phyloP scores from a whole-genome alignment of 2,329 filamentous ascomycete species.

The Talaromyces sp. region DNA sequence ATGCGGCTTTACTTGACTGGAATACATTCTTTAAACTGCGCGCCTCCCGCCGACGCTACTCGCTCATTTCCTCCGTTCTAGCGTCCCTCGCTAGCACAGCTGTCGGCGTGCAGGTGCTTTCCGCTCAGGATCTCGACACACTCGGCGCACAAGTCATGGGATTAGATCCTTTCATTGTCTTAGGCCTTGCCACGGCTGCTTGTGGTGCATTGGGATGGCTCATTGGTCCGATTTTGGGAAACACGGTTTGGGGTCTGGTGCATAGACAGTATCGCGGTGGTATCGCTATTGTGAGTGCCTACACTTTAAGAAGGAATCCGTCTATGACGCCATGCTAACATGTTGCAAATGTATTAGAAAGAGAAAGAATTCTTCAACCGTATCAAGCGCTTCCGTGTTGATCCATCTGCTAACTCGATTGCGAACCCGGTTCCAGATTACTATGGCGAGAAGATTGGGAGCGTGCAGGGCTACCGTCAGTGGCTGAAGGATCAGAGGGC shows the following conservation, averaged over 20 bases:
- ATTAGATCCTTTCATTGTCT: constrained; percentile 80
- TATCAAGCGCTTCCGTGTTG: constrained; percentile 87
- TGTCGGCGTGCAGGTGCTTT: constrained; percentile 53
- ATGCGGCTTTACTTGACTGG: constrained; percentile 64
- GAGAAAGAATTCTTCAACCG: constrained; percentile 90
- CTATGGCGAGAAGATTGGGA: constrained; percentile 97
- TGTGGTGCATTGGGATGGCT: constrained; percentile 85
- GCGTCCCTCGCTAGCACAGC: constrained; percentile 62
- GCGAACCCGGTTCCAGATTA: constrained; percentile 95
- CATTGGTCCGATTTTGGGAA: constrained; percentile 76
- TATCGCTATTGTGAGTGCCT: constrained; percentile 61
- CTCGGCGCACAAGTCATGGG: constrained; percentile 67
- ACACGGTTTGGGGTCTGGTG: constrained; percentile 70
- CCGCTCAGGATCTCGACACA: constrained; percentile 66
- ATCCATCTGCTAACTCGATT: constrained; percentile 82
- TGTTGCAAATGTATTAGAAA: constrained; percentile 55
- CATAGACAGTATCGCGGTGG: constrained; percentile 68
- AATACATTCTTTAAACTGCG: constrained; percentile 90
- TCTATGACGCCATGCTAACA: neutral
- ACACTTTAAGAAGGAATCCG: too few species aligned
- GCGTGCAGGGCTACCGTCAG: constrained; percentile 82
- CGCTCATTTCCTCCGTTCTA: constrained; percentile 71
- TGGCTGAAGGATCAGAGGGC: constrained; percentile 98
- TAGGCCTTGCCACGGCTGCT: constrained; percentile 74
- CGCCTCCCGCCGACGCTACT: constrained; percentile 77